These are phyloP conservation scores for Diversispora eburnea DNA, from an alignment of 192 early-diverging fungal genomes.

Conservation along the genomic window DNA sequence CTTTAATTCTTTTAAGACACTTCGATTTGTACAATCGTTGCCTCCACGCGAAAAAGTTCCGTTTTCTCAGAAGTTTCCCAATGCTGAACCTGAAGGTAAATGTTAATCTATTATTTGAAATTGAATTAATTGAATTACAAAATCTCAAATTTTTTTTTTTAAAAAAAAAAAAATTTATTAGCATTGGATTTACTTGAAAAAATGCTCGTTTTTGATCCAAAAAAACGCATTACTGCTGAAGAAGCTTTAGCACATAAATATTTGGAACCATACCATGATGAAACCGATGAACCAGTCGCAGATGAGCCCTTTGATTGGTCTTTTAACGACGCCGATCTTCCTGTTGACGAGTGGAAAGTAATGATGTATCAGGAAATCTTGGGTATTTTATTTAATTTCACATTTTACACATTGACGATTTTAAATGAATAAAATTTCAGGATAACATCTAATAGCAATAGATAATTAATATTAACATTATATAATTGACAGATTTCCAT, in stretches of 20 bases:
- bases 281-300: slow-evolving; percentile 80
- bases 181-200: slow-evolving; percentile 84
- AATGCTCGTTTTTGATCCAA: slow-evolving; percentile 93
- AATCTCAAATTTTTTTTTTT: background rate
- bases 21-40: slow-evolving; percentile 86
- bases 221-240: slow-evolving; percentile 81
- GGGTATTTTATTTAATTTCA: slow-evolving; percentile 22
- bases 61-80: slow-evolving; percentile 77
- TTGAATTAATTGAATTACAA: background rate
- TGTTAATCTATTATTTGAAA: background rate
- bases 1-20: slow-evolving; percentile 50
- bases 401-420: background rate
- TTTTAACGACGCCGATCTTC: slow-evolving; percentile 87
- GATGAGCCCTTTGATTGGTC: slow-evolving; percentile 89
- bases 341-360: slow-evolving; percentile 82
- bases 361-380: slow-evolving; percentile 87
- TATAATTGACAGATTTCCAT: slow-evolving; percentile 15
- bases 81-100: slow-evolving; percentile 66
- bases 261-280: slow-evolving; percentile 87
- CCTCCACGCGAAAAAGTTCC: slow-evolving; percentile 76
- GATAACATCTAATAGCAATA: too few relatives aligned
- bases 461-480: background rate
- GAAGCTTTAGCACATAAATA: slow-evolving; percentile 89
- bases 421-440: background rate
- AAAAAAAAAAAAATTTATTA: slow-evolving; percentile 26